Base-by-base conservation (phyloP, 352 stramenopile species). In the Pythium diclinum region DNA sequence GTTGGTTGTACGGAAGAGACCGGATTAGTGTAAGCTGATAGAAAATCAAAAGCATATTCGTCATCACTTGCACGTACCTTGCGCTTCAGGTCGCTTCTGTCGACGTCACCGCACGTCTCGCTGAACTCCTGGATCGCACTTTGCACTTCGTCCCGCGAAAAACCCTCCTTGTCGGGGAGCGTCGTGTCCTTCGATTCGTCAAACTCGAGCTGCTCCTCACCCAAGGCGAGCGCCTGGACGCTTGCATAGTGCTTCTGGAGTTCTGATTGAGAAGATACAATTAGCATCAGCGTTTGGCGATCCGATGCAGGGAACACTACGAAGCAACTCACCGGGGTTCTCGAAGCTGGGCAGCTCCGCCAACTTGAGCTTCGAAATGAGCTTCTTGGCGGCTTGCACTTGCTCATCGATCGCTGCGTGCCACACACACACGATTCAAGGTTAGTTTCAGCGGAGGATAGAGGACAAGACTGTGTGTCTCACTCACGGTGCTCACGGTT, bases 171-270 rank as follows among this genome's bases (percentile, higher is more conserved):
- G 67, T 94, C 86, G 0, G 86, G 86, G 25, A 93, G 66, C 1
- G 86, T 94, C 6, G 74, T 83, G 66, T 93, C 86, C 63, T 89
- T 85, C 30, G 65, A 75, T 51, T 94, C 83, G 61, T 94, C 81
- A 25, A 93, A 93, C 55, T 83, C 76, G 19, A 94, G 70, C 46
- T 79, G 70, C 34, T 92, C 83, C 67, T 94, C 84, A 1, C 77
- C 75, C 3, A 94, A 65, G 0, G 86, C 86, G 40, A 94, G 76
- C 25, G 84, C 86, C 67, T 94, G 86, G 19, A 93, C 78, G 16
- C 72, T 87, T 33, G 86, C 76, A 54, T 93, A 94, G 60, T 94
- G 86, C 53, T 94, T 94, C 68, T 94, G 86, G 28, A 94, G 72
- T 56, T 93, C 86, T 94, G 57, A 6, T 51, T 23, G 10, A 25